Evolutionary conservation across 1,139 yeast genomes (phyloP).

Genomic region (Pichia sp.): DNA sequence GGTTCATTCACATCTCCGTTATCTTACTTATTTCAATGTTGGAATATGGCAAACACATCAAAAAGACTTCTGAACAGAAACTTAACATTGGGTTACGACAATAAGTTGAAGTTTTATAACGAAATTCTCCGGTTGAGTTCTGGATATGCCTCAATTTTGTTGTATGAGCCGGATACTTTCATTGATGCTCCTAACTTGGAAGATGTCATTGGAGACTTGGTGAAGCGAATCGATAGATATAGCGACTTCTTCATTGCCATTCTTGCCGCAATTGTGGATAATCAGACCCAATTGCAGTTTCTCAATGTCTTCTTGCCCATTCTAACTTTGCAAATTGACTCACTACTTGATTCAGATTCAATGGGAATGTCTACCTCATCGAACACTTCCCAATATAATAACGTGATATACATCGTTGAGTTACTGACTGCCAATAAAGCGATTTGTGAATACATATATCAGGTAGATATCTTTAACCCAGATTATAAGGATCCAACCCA

Average conservation of each 20-base stretch:
- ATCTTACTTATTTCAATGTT: slow-evolving; percentile 39
- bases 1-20: slow-evolving; percentile 30
- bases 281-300: slow-evolving; percentile 57
- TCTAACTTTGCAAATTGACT: slow-evolving; percentile 24
- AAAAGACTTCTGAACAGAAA: not conserved
- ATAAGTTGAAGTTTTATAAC: slow-evolving; percentile 36
- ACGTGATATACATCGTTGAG: slow-evolving; percentile 49
- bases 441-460: slow-evolving; percentile 55
- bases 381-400: slow-evolving; percentile 32
- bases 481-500: slow-evolving; percentile 36
- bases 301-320: slow-evolving; percentile 50
- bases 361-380: not conserved
- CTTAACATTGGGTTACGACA: slow-evolving; percentile 23
- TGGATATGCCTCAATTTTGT: slow-evolving; percentile 63
- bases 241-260: slow-evolving; percentile 54
- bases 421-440: slow-evolving; percentile 52
- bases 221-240: slow-evolving; percentile 33
- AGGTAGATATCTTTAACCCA: slow-evolving; percentile 49
- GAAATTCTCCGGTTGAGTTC: slow-evolving; percentile 49
- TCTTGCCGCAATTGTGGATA: slow-evolving; percentile 52
- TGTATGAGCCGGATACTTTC: slow-evolving; percentile 67
- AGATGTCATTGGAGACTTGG: slow-evolving; percentile 43
- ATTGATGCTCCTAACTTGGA: slow-evolving; percentile 33
- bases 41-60: slow-evolving; percentile 32
- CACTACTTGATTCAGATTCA: slow-evolving; percentile 27